These are phyloP conservation scores for Plasmodium ovale DNA, from an alignment of 169 alveolate species.

Conservation along the genomic window DNA sequence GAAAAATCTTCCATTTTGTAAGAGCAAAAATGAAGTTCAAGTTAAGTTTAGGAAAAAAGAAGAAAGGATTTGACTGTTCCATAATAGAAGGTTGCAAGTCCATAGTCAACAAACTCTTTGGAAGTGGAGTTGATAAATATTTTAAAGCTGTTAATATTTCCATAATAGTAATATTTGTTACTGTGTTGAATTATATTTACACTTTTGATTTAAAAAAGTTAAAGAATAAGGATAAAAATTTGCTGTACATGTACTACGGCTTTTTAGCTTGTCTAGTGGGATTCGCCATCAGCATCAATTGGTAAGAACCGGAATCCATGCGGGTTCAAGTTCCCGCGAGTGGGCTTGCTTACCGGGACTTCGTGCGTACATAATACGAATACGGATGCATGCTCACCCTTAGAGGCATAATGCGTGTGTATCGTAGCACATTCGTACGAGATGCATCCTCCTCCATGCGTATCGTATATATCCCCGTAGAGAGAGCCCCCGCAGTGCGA, in stretches of 20 bases:
- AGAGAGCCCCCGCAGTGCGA: too few relatives aligned
- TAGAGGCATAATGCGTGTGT: too few relatives aligned
- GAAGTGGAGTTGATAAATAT: slow-evolving; percentile 47
- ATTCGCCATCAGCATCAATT: slow-evolving; percentile 53
- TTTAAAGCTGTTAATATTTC: slow-evolving; percentile 27
- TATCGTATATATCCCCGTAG: too few relatives aligned
- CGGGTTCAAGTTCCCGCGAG: too few relatives aligned
- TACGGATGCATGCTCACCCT: too few relatives aligned
- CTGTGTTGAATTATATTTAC: slow-evolving; percentile 29
- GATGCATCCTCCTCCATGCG: too few relatives aligned
- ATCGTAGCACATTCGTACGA: too few relatives aligned
- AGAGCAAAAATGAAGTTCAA: slow-evolving; percentile 34
- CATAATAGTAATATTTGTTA: slow-evolving; percentile 22
- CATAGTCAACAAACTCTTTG: slow-evolving; percentile 10
- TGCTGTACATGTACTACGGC: slow-evolving; percentile 53
- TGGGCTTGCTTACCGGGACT: too few relatives aligned
- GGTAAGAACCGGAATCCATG: slow-evolving; percentile 28
- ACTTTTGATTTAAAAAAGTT: background rate
- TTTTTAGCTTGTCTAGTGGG: slow-evolving; percentile 58
- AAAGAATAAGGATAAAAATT: slow-evolving; percentile 6
- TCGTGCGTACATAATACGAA: too few relatives aligned
- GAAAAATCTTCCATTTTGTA: too few relatives aligned
- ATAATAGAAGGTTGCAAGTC: slow-evolving; percentile 16
- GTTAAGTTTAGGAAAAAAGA: slow-evolving; percentile 32
- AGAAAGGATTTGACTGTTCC: slow-evolving; percentile 19